These are phyloP conservation scores for Rhizopus sp. DNA, from an alignment of 371 early-diverging fungal genomes.

Conservation along the genomic window DNA sequence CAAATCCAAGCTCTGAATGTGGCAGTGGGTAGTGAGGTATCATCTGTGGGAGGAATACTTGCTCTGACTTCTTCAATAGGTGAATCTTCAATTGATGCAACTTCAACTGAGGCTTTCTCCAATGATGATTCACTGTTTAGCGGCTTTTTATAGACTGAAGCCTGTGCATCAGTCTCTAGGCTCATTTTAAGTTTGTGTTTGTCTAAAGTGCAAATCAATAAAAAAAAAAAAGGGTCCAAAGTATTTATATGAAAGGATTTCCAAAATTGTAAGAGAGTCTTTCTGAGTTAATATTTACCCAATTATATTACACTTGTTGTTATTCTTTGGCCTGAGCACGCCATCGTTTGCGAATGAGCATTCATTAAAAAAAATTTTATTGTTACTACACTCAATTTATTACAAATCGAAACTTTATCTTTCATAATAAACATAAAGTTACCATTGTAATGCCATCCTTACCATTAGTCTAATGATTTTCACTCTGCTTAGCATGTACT, in stretches of 20 bases:
- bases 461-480: no score
- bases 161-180: conserved; percentile 9
- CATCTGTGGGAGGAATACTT: conserved; percentile 65
- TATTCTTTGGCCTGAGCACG: conserved; percentile 11
- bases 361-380: background rate
- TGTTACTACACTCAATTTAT: background rate
- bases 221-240: conserved; percentile 5
- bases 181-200: conserved; percentile 15
- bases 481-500: background rate
- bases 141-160: background rate
- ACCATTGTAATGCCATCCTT: no score
- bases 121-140: conserved; percentile 4
- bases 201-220: background rate
- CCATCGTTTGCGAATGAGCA: conserved; percentile 23
- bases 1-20: conserved; percentile 81
- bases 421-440: no score
- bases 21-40: conserved; percentile 66
- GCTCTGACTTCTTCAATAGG: conserved; percentile 74
- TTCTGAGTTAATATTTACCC: background rate
- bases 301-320: background rate
- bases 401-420: background rate
- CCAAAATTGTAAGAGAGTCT: background rate
- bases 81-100: conserved; percentile 54
- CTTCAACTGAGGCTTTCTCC: conserved; percentile 6
- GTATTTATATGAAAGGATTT: conserved; percentile 6